Base-by-base conservation (phyloP, 139 green algal genomes). In the Chlorella sorokiniana region DNA sequence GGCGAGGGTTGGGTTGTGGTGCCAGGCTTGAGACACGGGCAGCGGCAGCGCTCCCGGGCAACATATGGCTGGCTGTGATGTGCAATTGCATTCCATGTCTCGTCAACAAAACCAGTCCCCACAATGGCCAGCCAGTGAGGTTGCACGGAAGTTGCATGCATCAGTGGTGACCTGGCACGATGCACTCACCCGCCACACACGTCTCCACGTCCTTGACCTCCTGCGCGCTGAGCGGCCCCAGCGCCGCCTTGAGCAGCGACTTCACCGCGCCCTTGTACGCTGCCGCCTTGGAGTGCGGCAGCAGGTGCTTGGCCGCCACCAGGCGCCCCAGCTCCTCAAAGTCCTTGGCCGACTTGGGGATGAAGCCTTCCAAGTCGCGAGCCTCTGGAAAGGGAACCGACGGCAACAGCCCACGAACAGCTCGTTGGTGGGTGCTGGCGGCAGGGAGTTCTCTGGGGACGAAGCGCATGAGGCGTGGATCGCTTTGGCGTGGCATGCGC, bases 181-280 rank as follows among this genome's bases (percentile, higher is more conserved):
- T 38, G 33, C 85, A 62, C 41, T 81, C 62, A 73, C 74, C 85
- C n/a, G 87, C 89, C 52, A 93, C 71, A 3, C 54, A 78, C 1
- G 85, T 87, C 72, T 95, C 93, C 40, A 96, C 63, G 73, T 96
- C 93, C 83, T 96, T 96, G 20, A 86, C 76, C 38, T 95, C 73
- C 54, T 69, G 54, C 54, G 54, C 51, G 37, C 52, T 4, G 37
- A 68, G 37, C 41, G 35, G 40, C 22, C 11, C 4, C 33, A 52
- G 65, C 35, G 81, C 84, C 23, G 41, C 41, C 11, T 71, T 33
- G 68, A 94, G n/a, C 10, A 92, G 79, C 4, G 72, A 82, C 83
- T 91, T 92, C 79, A 83, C 37, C 16, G n/a, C 56, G 2, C 40
- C 59, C 65, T 93, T 93, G 85, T 91, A 95, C 73, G 94, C 85